A percentile compares a stretch with the other conserved stretches of the same genome.
Evolutionary conservation across 768 basidiomycete genomes (phyloP).

Genomic region (Tricholoma terreum): DNA sequence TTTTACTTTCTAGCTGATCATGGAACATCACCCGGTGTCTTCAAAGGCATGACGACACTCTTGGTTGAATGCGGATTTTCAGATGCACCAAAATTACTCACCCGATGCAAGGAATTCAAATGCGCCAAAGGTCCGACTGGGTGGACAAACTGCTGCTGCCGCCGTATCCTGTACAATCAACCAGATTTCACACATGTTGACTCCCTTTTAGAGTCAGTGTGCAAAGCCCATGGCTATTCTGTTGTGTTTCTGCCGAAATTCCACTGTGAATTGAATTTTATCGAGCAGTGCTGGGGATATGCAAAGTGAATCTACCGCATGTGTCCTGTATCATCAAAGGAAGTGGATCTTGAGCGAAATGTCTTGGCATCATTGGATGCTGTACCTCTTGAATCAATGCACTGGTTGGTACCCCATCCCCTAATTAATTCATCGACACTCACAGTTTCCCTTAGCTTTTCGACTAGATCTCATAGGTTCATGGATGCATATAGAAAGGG

Average conservation of each 20-base stretch:
- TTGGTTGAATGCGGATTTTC: too few relatives aligned
- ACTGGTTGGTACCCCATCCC: neutral
- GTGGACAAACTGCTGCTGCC: neutral
- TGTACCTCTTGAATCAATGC: conserved; percentile 5
- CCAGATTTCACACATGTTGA: neutral
- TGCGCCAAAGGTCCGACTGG: too few relatives aligned
- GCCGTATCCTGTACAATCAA: too few relatives aligned
- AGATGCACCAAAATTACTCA: too few relatives aligned
- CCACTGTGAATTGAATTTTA: conserved; percentile 12
- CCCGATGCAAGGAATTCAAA: too few relatives aligned
- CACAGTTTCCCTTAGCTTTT: conserved; percentile 6
- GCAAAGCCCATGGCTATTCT: neutral
- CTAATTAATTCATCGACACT: neutral
- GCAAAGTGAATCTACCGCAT: neutral
- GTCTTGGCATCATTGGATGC: neutral
- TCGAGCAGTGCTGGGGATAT: neutral
- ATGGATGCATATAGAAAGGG: conserved; percentile 17
- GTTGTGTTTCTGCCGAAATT: conserved; percentile 10
- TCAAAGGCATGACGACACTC: too few relatives aligned
- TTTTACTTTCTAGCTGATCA: neutral
- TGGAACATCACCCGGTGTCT: too few relatives aligned
- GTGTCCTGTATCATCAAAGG: conserved; percentile 7
- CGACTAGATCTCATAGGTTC: conserved; percentile 12
- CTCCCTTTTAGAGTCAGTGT: neutral
- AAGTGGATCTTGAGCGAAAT: conserved; percentile 9